Conservation (phyloP, 1,284 basidiomycete species). For the Leccinum subspadiceum region DNA sequence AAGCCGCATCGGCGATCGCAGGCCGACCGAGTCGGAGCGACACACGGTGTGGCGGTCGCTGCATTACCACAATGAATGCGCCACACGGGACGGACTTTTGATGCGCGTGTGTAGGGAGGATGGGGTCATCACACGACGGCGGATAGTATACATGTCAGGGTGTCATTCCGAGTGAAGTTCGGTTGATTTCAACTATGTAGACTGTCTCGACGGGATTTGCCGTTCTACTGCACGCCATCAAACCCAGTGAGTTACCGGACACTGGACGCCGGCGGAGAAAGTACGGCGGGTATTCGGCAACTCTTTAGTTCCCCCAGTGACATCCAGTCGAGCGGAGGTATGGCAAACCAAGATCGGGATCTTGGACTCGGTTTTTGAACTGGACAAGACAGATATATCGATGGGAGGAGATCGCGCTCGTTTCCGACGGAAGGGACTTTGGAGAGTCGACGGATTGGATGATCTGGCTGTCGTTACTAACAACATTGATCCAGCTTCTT, state of each 20-base stretch:
- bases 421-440: background rate
- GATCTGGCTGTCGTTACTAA: slow-evolving; percentile 5
- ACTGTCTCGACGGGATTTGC: background rate
- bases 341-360: background rate
- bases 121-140: background rate
- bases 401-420: background rate
- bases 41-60: background rate
- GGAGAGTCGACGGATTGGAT: background rate
- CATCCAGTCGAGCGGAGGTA: background rate
- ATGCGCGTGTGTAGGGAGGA: background rate
- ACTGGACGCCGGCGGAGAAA: background rate
- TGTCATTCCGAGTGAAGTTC: background rate
- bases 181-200: background rate
- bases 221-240: background rate
- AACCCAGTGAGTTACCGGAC: background rate
- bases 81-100: background rate
- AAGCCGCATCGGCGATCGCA: background rate
- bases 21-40: background rate
- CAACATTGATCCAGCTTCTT: slow-evolving; percentile 15
- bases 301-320: background rate
- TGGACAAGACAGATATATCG: background rate
- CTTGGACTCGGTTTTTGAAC: background rate
- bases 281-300: background rate
- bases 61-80: background rate
- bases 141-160: background rate